These are phyloP conservation scores for Rhamnella rubrinervis DNA, from an alignment of 331 rosid species.

Conservation along the genomic window DNA sequence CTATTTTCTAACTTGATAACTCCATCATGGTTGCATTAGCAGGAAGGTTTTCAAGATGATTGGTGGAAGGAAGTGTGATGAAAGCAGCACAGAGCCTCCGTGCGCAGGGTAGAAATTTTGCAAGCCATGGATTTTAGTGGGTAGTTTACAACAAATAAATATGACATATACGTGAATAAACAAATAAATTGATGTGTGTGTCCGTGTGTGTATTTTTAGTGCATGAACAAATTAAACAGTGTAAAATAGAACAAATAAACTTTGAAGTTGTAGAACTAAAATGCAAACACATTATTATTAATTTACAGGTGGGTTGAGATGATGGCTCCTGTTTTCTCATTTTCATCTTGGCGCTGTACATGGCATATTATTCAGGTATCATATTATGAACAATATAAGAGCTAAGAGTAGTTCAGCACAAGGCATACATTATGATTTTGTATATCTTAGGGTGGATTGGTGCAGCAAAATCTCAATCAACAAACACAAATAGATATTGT, in stretches of 20 bases:
- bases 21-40: neutral
- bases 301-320: slow-evolving; percentile 47
- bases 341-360: slow-evolving; percentile 45
- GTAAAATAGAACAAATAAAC: neutral
- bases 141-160: no score
- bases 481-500: neutral
- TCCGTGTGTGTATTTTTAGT: no score
- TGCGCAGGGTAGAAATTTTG: slow-evolving; percentile 41
- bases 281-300: no score
- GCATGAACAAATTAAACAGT: no score
- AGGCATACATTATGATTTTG: no score
- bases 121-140: neutral
- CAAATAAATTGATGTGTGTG: no score
- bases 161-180: no score
- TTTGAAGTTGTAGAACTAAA: no score
- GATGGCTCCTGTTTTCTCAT: slow-evolving; percentile 58
- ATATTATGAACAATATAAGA: no score
- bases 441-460: neutral
- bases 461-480: neutral
- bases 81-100: slow-evolving; percentile 42
- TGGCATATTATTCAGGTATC: slow-evolving; percentile 56
- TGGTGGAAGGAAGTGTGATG: slow-evolving; percentile 32
- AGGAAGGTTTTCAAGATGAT: slow-evolving; percentile 36
- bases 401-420: no score
- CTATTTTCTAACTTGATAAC: neutral